These are phyloP conservation scores for Furculomyces boomerangus DNA, from an alignment of 371 early-diverging fungal species.

Conservation along the genomic window DNA sequence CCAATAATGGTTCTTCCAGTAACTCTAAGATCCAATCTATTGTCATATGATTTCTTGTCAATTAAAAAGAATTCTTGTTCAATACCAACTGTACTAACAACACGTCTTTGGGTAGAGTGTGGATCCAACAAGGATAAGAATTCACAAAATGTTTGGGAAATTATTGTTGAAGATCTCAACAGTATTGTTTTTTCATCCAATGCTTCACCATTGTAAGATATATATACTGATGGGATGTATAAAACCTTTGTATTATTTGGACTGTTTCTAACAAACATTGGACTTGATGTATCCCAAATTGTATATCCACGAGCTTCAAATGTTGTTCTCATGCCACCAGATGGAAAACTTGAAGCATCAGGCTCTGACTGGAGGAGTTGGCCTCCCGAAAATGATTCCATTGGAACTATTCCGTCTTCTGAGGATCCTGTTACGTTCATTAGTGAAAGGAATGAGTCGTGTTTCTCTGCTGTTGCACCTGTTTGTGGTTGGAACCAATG, in stretches of 20 bases:
- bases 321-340: constrained; percentile 93
- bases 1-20: constrained; percentile 89
- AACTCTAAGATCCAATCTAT: constrained; percentile 91
- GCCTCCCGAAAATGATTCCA: constrained; percentile 89
- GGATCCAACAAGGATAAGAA: constrained; percentile 54
- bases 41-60: constrained; percentile 77
- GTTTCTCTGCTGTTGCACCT: constrained; percentile 95
- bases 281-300: constrained; percentile 91
- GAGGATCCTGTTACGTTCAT: constrained; percentile 49
- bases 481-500: constrained; percentile 99
- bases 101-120: constrained; percentile 44
- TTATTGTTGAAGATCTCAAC: constrained; percentile 69
- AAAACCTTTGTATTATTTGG: constrained; percentile 84
- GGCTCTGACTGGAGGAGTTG: constrained; percentile 96
- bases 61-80: constrained; percentile 98
- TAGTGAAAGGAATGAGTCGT: constrained; percentile 88
- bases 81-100: constrained; percentile 81
- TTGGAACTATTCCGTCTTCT: constrained; percentile 64
- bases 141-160: constrained; percentile 59
- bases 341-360: constrained; percentile 97
- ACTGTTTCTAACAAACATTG: constrained; percentile 86
- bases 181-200: constrained; percentile 95
- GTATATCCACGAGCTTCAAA: constrained; percentile 99
- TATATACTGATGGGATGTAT: constrained; percentile 93
- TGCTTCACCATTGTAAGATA: constrained; percentile 96